Percentiles rank a stretch among this genome's conserved stretches.
Conservation (phyloP, 352 stramenopile genomes). For the Phytophthora hibernalis region DNA sequence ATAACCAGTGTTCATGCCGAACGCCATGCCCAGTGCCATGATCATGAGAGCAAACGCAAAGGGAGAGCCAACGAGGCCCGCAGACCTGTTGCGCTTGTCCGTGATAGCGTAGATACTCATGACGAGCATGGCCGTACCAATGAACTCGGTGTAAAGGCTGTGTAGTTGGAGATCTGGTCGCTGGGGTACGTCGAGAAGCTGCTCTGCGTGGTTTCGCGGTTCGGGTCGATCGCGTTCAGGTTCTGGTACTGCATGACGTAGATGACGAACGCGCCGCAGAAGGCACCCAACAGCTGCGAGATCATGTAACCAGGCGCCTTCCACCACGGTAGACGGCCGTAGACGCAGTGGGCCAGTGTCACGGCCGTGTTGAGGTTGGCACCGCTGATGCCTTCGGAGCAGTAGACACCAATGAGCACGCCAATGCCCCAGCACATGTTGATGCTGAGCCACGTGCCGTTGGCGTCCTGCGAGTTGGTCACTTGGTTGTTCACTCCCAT, state of each 20-base stretch:
- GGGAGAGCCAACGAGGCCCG: slow-evolving; percentile 17
- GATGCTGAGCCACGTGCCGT: slow-evolving; percentile 35
- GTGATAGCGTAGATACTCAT: slow-evolving; percentile 32
- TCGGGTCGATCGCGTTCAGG: slow-evolving; percentile 23
- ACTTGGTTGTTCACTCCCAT: slow-evolving; percentile 37
- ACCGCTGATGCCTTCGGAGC: slow-evolving; percentile 25
- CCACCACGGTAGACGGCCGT: slow-evolving; percentile 26
- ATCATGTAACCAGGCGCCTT: slow-evolving; percentile 28
- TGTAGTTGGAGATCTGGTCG: slow-evolving; percentile 27
- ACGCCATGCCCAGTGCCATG: slow-evolving; percentile 28
- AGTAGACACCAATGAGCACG: slow-evolving; percentile 30
- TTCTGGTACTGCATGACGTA: slow-evolving; percentile 34
- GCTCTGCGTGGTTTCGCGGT: slow-evolving; percentile 15
- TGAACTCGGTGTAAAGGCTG: slow-evolving; percentile 28
- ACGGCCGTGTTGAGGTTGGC: slow-evolving; percentile 26
- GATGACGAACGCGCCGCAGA: slow-evolving; percentile 21
- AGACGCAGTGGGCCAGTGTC: slow-evolving; percentile 19
- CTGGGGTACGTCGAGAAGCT: slow-evolving; percentile 35
- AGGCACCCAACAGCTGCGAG: slow-evolving; percentile 20
- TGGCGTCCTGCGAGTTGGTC: slow-evolving; percentile 10
- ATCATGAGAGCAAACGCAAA: slow-evolving; percentile 29
- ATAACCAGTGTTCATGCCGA: slow-evolving; percentile 33
- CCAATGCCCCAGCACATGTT: slow-evolving; percentile 30
- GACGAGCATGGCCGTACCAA: slow-evolving; percentile 24
- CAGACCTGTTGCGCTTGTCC: slow-evolving; percentile 26